Percentiles rank a stretch among this genome's conserved stretches.
These are phyloP conservation scores for Aspergillus puulaauensis DNA, from an alignment of 2,329 filamentous ascomycete genomes.

Conservation along the genomic window DNA sequence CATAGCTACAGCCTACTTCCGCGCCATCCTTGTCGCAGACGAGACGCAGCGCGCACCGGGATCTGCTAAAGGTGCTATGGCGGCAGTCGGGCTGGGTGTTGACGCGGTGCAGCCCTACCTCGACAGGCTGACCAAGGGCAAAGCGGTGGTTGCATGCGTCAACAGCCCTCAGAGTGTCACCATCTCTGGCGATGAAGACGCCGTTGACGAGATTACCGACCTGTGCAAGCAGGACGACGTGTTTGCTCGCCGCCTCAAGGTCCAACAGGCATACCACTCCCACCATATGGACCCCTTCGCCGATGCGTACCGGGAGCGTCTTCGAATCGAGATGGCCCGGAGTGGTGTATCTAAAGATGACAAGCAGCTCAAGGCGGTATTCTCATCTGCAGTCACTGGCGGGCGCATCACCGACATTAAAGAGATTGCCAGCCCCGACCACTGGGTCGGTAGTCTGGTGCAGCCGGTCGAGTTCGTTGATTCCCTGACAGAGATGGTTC, in stretches of 20 bases:
- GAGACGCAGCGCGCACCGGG: neutral
- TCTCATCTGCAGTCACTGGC: neutral
- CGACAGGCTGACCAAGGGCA: neutral
- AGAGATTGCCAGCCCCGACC: neutral
- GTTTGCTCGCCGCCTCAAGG: slow-evolving; percentile 40
- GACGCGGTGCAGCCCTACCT: neutral
- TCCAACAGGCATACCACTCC: slow-evolving; percentile 46
- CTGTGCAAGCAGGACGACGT: slow-evolving; percentile 27
- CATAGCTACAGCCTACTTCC: neutral
- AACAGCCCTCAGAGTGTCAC: slow-evolving; percentile 36
- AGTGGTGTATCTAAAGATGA: neutral
- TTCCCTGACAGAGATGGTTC: neutral
- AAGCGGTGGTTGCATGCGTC: neutral
- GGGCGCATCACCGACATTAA: neutral
- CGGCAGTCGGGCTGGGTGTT: neutral
- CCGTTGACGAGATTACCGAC: slow-evolving; percentile 29
- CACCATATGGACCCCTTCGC: slow-evolving; percentile 39
- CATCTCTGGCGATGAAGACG: slow-evolving; percentile 42
- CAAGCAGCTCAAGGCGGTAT: neutral
- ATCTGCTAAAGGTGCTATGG: neutral
- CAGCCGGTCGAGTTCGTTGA: neutral
- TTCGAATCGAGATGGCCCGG: neutral
- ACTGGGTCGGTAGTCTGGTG: neutral
- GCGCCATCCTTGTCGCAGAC: neutral
- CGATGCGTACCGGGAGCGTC: neutral